phyloP scores from a whole-genome alignment of 2,329 filamentous ascomycete genomes.

The Botrytis medusae region DNA sequence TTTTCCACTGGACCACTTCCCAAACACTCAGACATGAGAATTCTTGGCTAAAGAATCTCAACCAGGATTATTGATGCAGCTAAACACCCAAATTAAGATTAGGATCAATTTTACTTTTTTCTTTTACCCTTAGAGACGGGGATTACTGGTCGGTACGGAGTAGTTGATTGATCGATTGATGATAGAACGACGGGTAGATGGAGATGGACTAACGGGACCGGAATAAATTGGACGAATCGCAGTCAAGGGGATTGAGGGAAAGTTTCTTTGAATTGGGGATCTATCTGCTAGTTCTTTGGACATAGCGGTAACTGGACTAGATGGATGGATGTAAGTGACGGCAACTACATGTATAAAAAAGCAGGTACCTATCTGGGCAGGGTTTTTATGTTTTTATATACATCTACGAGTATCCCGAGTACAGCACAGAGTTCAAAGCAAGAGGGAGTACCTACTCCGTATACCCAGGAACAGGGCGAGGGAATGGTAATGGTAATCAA shows the following conservation, averaged over 20 bases:
- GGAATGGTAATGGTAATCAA: not conserved
- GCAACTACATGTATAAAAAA: not conserved
- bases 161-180: not conserved
- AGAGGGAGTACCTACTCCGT: not conserved
- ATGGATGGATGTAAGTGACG: not conserved
- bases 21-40: not conserved
- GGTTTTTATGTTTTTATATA: not conserved
- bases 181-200: not conserved
- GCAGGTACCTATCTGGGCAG: too few species aligned
- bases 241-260: not conserved
- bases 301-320: not conserved
- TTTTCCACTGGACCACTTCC: not conserved
- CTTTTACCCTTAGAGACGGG: not conserved
- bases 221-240: not conserved
- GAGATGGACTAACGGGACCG: not conserved
- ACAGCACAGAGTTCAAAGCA: not conserved
- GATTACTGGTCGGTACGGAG: not conserved
- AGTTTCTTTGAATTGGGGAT: not conserved
- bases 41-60: not conserved
- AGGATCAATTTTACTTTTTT: not conserved
- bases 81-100: constrained; percentile 3
- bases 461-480: not conserved
- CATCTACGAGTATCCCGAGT: not conserved
- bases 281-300: not conserved
- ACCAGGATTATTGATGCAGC: constrained; percentile 5